Conservation (phyloP, 306 rosid genomes). For the Gastrolobium villosum region DNA sequence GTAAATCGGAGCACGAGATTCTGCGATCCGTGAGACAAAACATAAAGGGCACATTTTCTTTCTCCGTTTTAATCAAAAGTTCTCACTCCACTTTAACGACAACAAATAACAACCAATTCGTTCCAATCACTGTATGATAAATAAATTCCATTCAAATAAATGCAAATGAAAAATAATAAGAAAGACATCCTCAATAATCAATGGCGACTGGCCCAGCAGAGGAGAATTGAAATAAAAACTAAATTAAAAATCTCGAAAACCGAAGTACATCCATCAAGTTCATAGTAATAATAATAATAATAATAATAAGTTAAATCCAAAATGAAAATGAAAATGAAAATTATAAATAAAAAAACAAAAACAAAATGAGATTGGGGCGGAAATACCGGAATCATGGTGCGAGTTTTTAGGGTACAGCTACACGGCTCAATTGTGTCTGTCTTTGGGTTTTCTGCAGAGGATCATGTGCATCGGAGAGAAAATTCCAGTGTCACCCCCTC, state of each 20-base stretch:
- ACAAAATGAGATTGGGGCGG: background rate
- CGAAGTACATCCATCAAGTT: conserved; percentile 56
- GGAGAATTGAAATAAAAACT: background rate
- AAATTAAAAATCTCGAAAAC: conserved; percentile 39
- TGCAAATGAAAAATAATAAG: background rate
- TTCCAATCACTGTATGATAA: background rate
- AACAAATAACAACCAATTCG: background rate
- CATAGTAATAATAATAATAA: conserved; percentile 42
- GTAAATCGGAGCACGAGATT: background rate
- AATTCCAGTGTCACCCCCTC: conserved; percentile 77
- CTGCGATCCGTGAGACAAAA: background rate
- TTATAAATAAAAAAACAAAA: background rate
- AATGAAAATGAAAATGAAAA: conserved; percentile 13
- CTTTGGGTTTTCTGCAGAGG: conserved; percentile 73
- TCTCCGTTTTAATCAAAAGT: background rate
- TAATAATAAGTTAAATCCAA: conserved; percentile 50
- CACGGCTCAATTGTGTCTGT: too few species aligned
- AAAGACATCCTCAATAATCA: background rate
- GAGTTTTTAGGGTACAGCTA: too few species aligned
- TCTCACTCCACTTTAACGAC: background rate
- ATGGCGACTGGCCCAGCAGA: background rate
- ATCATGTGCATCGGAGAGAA: conserved; percentile 88
- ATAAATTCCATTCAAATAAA: background rate
- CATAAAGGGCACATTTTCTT: background rate
- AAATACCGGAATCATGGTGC: too few species aligned